Percentiles rank a stretch among this genome's conserved stretches.
Evolutionary conservation across 1,284 basidiomycete genomes (phyloP).

Genomic region (Fomitopsis pinicola): DNA sequence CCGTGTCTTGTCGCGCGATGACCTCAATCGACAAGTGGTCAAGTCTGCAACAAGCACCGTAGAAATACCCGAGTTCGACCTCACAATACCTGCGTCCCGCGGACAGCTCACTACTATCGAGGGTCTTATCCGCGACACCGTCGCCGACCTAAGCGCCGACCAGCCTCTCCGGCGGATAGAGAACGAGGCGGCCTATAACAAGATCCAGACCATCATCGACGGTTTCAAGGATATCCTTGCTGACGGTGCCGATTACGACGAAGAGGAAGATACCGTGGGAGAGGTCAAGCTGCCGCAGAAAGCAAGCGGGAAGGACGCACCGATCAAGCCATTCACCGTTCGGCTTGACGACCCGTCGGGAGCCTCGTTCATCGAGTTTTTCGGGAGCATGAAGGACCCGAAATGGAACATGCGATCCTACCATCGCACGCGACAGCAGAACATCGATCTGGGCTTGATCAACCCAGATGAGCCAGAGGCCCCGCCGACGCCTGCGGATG

Average conservation of each 20-base stretch:
- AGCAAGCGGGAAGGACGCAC: conserved; percentile 41
- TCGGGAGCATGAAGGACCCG: conserved; percentile 76
- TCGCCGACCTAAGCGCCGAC: conserved; percentile 79
- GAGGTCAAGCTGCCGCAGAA: conserved; percentile 22
- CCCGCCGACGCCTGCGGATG: conserved; percentile 7
- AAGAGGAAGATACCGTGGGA: conserved; percentile 20
- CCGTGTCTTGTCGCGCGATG: conserved; percentile 69
- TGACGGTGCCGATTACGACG: conserved; percentile 52
- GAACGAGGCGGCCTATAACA: conserved; percentile 71
- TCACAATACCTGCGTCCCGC: conserved; percentile 86
- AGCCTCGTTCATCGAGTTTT: conserved; percentile 91
- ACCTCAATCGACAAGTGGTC: conserved; percentile 93
- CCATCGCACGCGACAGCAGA: conserved; percentile 80
- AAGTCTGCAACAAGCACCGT: conserved; percentile 86
- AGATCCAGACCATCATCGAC: conserved; percentile 76
- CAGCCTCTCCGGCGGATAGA: conserved; percentile 88
- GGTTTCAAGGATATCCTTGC: conserved; percentile 69
- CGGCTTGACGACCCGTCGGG: conserved; percentile 92
- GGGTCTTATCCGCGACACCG: conserved; percentile 84
- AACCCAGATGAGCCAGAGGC: conserved; percentile 40
- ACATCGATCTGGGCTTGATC: conserved; percentile 75
- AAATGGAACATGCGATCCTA: conserved; percentile 94
- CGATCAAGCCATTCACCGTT: conserved; percentile 78
- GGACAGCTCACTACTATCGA: conserved; percentile 97
- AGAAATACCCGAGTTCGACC: conserved; percentile 82